Conservation (phyloP, 768 basidiomycete genomes). For the Scleroderma bovista region DNA sequence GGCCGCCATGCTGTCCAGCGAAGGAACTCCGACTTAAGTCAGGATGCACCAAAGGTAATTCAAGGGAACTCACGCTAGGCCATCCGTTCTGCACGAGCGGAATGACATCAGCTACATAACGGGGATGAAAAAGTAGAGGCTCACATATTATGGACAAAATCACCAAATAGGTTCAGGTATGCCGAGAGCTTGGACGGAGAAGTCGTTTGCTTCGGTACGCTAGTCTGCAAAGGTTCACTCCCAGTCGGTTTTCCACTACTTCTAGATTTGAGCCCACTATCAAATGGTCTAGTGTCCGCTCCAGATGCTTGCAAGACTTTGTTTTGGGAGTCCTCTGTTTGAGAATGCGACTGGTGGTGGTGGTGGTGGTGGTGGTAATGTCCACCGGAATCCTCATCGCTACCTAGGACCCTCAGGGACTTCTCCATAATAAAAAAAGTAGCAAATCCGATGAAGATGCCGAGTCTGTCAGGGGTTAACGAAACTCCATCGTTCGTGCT, state of each 20-base stretch:
- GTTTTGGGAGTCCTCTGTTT: conserved; percentile 33
- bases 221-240: conserved; percentile 20
- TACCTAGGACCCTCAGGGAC: conserved; percentile 73
- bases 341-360: conserved; percentile 60
- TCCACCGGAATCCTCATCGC: conserved; percentile 45
- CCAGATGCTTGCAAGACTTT: conserved; percentile 41
- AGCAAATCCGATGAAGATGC: conserved; percentile 82
- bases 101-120: conserved; percentile 14
- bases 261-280: conserved; percentile 49
- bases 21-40: conserved; percentile 1
- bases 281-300: conserved; percentile 33
- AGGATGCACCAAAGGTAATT: conserved; percentile 3
- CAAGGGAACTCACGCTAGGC: conserved; percentile 64
- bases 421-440: conserved; percentile 94
- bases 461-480: conserved; percentile 42
- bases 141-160: conserved; percentile 92
- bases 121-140: conserved; percentile 9
- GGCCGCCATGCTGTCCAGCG: conserved; percentile 70
- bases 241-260: conserved; percentile 21
- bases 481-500: conserved; percentile 6
- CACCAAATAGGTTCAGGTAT: conserved; percentile 88
- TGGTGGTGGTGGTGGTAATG: conserved; percentile 30
- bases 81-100: conserved; percentile 65
- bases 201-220: conserved; percentile 23
- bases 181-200: conserved; percentile 82